These are phyloP conservation scores for Scutellaria barbata DNA, from an alignment of 257 asterid species.

Conservation along the genomic window DNA sequence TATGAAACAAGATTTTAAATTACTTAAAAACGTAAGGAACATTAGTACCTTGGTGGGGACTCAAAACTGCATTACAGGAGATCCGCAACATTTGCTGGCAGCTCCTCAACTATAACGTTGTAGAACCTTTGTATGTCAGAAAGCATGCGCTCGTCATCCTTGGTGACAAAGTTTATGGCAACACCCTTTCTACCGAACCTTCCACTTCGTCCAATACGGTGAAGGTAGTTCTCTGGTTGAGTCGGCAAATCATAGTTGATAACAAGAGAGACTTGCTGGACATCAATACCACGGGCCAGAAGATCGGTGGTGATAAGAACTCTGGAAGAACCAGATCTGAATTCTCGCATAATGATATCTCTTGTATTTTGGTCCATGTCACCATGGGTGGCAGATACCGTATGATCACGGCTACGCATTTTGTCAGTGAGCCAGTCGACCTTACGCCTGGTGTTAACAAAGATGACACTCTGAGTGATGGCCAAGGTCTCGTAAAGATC, in stretches of 20 bases:
- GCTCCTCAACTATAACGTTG: slow-evolving; percentile 73
- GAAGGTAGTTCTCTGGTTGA: slow-evolving; percentile 87
- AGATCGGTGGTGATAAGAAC: slow-evolving; percentile 85
- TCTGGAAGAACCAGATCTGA: slow-evolving; percentile 71
- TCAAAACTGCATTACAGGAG: slow-evolving; percentile 57
- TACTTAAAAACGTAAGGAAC: slow-evolving; percentile 38
- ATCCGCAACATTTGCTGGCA: slow-evolving; percentile 87
- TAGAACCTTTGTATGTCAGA: slow-evolving; percentile 75
- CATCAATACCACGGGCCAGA: slow-evolving; percentile 84
- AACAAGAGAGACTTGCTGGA: slow-evolving; percentile 82
- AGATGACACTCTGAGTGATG: slow-evolving; percentile 65
- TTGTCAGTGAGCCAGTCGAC: slow-evolving; percentile 68
- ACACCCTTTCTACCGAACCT: slow-evolving; percentile 89
- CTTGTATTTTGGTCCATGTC: slow-evolving; percentile 70
- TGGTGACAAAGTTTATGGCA: slow-evolving; percentile 83
- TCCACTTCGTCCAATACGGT: slow-evolving; percentile 88
- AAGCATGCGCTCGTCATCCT: slow-evolving; percentile 79
- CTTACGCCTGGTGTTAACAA: slow-evolving; percentile 62
- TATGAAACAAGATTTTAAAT: slow-evolving; percentile 38
- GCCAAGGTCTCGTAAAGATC: slow-evolving; percentile 66
- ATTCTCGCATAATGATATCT: slow-evolving; percentile 64
- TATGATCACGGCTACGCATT: slow-evolving; percentile 62
- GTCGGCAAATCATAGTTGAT: slow-evolving; percentile 81
- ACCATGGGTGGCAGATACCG: slow-evolving; percentile 63
- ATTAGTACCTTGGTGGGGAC: slow-evolving; percentile 31